Conservation (phyloP, 768 basidiomycete genomes). For the Amanita thiersii region DNA sequence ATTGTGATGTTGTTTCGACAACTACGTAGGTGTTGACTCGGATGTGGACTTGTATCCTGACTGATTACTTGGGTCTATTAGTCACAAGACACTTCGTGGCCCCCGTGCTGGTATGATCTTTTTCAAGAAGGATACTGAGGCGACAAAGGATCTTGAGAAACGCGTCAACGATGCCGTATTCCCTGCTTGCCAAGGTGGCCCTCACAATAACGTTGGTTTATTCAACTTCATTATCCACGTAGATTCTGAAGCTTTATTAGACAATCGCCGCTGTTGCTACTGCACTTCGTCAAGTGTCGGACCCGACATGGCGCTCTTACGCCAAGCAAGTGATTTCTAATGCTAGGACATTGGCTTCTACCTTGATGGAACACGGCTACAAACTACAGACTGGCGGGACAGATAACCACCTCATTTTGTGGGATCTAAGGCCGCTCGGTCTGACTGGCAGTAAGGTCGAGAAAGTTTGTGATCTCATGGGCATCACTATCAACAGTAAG, state of each 20-base stretch:
- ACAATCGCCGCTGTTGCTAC: constrained; percentile 95
- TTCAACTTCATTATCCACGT: neutral
- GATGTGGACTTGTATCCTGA: neutral
- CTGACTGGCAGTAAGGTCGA: constrained; percentile 98
- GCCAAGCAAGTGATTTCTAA: constrained; percentile 94
- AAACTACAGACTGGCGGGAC: constrained; percentile 95
- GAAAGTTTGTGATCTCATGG: constrained; percentile 94
- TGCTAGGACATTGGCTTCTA: constrained; percentile 65
- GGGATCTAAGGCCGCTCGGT: constrained; percentile 93
- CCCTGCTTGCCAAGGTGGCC: constrained; percentile 99
- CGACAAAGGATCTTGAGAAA: constrained; percentile 83
- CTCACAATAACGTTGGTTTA: constrained; percentile 85
- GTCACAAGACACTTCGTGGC: constrained; percentile 98
- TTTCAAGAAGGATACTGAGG: constrained; percentile 89
- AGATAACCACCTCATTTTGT: constrained; percentile 96
- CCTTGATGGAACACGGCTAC: constrained; percentile 77
- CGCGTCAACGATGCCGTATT: constrained; percentile 98
- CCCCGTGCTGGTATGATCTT: constrained; percentile 97
- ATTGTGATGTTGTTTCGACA: constrained; percentile 96
- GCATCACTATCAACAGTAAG: constrained; percentile 94
- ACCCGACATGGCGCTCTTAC: constrained; percentile 85
- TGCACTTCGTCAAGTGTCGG: constrained; percentile 81
- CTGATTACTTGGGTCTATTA: no score
- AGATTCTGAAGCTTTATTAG: constrained; percentile 23
- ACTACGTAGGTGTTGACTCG: constrained; percentile 60